Base-by-base conservation (phyloP, 2,329 filamentous ascomycete genomes). In the Pestalotiopsis sp. region DNA sequence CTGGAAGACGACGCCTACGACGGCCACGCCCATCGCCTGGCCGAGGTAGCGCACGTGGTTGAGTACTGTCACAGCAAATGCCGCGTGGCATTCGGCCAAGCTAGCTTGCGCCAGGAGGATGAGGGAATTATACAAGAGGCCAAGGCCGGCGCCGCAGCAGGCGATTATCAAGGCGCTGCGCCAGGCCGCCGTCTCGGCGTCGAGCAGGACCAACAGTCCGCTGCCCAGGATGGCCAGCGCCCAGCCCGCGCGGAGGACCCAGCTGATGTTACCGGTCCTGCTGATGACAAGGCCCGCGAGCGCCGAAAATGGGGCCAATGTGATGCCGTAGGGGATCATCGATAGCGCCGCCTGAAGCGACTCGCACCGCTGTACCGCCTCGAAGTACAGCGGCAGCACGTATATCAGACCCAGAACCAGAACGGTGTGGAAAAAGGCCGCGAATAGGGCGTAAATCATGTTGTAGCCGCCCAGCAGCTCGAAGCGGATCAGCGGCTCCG, bases 381-480 rank as follows among this genome's bases (percentile, higher is more conserved):
- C 41, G 23, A 66, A 66, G 20, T 66, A 66, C 17, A 66, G 23
- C 41, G 64, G 64, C 49, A 66, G 64, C 20, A 66, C 25, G 64
- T 66, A 66, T 11, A 66, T 58, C 4, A 66, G 23, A 27, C 64
- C 41, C 5, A 66, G 31, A 5, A 31, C 41, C 25, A 66, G 41
- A 11, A 66, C 31, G 49, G 20, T 66, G 27, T 56, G 49, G 23
- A 66, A 66, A 23, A 57, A 66, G 23, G 64, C 64, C 5, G 49
- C 23, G 1, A 66, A 36, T 4, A 66, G 64, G 39, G 62, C 36
- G 23, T 65, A 65, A 4, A 65, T n/a, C 9, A 65, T 65, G 62
- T 52, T 65, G 13, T 65, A 65, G 62, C 23, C 52, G 36, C 36
- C 23, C 2, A 65, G 62, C 4, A 65, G 39, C 17, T 65, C 62